A percentile compares a stretch with the other conserved stretches of the same genome.
Conservation (phyloP, 192 early-diverging fungal genomes). For the Rhizophagus sp. region DNA sequence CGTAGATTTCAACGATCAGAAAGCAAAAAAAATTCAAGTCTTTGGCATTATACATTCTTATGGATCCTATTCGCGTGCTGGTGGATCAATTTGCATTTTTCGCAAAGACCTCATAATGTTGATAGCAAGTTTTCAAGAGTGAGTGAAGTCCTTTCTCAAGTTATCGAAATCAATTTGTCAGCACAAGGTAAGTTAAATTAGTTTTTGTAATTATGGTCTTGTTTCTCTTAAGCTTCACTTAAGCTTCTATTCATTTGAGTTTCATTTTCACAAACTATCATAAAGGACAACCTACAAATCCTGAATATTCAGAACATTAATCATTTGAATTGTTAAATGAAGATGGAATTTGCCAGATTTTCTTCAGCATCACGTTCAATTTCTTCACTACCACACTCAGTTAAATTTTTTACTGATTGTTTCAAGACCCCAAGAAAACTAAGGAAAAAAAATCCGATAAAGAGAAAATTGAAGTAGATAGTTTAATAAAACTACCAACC, state of each 20-base stretch:
- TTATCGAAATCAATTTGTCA: slow-evolving; percentile 9
- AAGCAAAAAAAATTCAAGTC: slow-evolving; percentile 22
- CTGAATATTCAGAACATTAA: background rate
- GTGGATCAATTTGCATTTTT: slow-evolving; percentile 20
- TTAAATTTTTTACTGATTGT: no score
- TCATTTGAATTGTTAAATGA: background rate
- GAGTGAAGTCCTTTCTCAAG: slow-evolving; percentile 11
- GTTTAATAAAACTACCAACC: no score
- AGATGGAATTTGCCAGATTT: no score
- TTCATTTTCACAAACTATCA: slow-evolving; percentile 12
- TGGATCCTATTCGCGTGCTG: slow-evolving; percentile 15
- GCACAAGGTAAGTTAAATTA: slow-evolving; percentile 18
- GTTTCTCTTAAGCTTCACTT: background rate
- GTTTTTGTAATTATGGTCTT: background rate
- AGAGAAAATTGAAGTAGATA: no score
- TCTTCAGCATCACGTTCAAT: no score
- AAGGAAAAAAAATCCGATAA: no score
- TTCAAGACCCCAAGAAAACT: no score
- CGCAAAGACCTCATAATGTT: slow-evolving; percentile 19
- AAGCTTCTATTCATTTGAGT: background rate
- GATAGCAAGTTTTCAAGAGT: slow-evolving; percentile 14
- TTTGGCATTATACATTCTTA: slow-evolving; percentile 27
- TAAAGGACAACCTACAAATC: slow-evolving; percentile 19
- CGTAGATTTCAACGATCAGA: slow-evolving; percentile 12
- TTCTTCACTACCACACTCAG: no score